Conservation (phyloP, 2,329 filamentous ascomycete species). For the Trichoderma arundinaceum region DNA sequence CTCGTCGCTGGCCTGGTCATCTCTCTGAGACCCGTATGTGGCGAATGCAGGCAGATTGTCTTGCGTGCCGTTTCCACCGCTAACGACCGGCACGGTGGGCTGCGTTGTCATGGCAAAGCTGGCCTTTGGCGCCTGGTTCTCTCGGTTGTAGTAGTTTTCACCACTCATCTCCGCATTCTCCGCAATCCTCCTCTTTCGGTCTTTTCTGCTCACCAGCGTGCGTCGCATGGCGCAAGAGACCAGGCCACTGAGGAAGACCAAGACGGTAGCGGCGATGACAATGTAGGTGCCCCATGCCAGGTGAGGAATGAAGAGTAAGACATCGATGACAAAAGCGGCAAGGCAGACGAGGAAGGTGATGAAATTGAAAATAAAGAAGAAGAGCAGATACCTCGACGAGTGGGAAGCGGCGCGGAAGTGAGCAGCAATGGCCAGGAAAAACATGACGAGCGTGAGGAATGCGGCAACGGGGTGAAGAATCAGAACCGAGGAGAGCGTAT, state of each 20-base stretch:
- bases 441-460: slow-evolving; percentile 82
- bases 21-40: slow-evolving; percentile 70
- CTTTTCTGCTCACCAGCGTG: slow-evolving; percentile 87
- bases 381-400: slow-evolving; percentile 85
- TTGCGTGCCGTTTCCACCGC: slow-evolving; percentile 56
- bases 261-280: slow-evolving; percentile 84
- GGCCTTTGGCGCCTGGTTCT: slow-evolving; percentile 59
- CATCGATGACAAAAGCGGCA: slow-evolving; percentile 89
- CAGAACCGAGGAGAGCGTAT: slow-evolving; percentile 81
- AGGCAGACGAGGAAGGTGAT: slow-evolving; percentile 83
- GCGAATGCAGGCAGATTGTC: slow-evolving; percentile 63
- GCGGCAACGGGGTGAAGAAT: slow-evolving; percentile 93
- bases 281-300: slow-evolving; percentile 94
- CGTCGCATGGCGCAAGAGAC: slow-evolving; percentile 95
- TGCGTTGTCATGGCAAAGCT: slow-evolving; percentile 53
- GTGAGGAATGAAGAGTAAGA: slow-evolving; percentile 92
- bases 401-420: slow-evolving; percentile 89
- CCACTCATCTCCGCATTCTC: slow-evolving; percentile 98
- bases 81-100: slow-evolving; percentile 63
- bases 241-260: slow-evolving; percentile 80
- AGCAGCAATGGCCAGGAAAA: slow-evolving; percentile 76
- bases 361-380: slow-evolving; percentile 83
- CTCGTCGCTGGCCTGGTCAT: slow-evolving; percentile 69
- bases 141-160: slow-evolving; percentile 83
- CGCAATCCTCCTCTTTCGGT: slow-evolving; percentile 87